Conservation (phyloP, 352 stramenopile species). For the Globisporangium spiculum region DNA sequence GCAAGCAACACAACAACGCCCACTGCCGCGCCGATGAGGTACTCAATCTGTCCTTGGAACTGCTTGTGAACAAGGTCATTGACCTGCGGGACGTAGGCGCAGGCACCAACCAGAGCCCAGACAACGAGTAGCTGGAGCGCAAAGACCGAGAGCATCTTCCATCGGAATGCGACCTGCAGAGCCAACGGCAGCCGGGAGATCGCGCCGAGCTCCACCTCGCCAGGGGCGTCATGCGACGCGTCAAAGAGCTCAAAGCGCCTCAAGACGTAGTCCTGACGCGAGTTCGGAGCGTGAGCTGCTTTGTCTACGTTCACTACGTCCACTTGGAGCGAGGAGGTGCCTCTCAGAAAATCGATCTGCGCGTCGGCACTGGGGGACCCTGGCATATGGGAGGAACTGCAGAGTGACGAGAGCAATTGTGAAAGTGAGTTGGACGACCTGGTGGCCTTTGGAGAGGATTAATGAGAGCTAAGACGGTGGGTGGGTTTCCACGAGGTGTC, state of each 20-base stretch:
- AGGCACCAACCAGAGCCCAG: background rate
- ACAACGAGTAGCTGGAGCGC: constrained; percentile 9
- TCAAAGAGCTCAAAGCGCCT: background rate
- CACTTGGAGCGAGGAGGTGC: background rate
- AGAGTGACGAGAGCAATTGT: background rate
- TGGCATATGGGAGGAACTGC: background rate
- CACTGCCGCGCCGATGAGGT: background rate
- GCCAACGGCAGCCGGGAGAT: constrained; percentile 1
- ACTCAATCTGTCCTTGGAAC: background rate
- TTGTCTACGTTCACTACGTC: background rate
- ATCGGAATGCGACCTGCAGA: constrained; percentile 1
- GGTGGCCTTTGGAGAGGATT: too few species aligned
- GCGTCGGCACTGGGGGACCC: background rate
- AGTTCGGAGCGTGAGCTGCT: background rate
- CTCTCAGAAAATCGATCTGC: constrained; percentile 1
- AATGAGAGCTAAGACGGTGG: too few species aligned
- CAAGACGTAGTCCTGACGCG: background rate
- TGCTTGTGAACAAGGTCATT: background rate
- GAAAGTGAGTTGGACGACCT: background rate
- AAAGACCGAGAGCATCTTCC: constrained; percentile 11
- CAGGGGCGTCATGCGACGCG: background rate
- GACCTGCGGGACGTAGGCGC: background rate
- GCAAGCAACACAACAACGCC: background rate
- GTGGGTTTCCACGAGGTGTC: too few species aligned
- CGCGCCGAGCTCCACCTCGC: background rate